Conservation (phyloP, 345 rosid genomes). For the Cardamine chenopodiifolia region DNA sequence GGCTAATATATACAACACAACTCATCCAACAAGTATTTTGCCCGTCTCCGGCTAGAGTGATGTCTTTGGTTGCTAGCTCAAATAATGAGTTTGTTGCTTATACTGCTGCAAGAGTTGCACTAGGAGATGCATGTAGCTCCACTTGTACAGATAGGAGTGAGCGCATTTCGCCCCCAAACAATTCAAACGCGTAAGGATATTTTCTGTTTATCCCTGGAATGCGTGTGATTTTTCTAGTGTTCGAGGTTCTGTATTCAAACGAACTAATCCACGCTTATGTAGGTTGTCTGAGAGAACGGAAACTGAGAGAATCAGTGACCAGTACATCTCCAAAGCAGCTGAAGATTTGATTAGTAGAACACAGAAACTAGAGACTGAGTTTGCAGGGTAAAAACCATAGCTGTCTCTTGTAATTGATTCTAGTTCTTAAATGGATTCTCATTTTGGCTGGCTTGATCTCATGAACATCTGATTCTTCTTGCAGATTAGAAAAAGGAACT, state of each 20-base stretch:
- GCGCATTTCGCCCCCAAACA: constrained; percentile 31
- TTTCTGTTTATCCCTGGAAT: neutral
- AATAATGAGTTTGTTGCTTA: constrained; percentile 59
- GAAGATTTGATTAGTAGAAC: constrained; percentile 62
- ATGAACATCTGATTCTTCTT: constrained; percentile 24
- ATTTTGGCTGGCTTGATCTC: constrained; percentile 23
- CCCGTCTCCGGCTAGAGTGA: constrained; percentile 56
- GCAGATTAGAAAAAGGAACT: constrained; percentile 75
- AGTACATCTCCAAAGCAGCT: constrained; percentile 60
- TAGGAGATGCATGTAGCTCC: constrained; percentile 76
- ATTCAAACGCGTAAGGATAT: constrained; percentile 60
- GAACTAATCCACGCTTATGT: constrained; percentile 4
- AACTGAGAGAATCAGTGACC: constrained; percentile 52
- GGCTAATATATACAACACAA: constrained; percentile 75
- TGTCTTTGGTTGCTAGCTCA: constrained; percentile 52
- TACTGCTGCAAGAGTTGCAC: constrained; percentile 55
- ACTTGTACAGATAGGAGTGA: constrained; percentile 43
- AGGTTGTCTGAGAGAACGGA: constrained; percentile 54
- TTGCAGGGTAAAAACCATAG: constrained; percentile 55
- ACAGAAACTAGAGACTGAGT: constrained; percentile 59
- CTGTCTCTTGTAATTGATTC: neutral
- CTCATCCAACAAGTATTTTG: constrained; percentile 73
- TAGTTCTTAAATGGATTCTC: neutral
- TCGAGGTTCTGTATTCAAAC: neutral
- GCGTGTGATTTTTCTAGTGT: neutral